phyloP scores from a whole-genome alignment of 805 yeast genomes.

The Lachancea fermentati region DNA sequence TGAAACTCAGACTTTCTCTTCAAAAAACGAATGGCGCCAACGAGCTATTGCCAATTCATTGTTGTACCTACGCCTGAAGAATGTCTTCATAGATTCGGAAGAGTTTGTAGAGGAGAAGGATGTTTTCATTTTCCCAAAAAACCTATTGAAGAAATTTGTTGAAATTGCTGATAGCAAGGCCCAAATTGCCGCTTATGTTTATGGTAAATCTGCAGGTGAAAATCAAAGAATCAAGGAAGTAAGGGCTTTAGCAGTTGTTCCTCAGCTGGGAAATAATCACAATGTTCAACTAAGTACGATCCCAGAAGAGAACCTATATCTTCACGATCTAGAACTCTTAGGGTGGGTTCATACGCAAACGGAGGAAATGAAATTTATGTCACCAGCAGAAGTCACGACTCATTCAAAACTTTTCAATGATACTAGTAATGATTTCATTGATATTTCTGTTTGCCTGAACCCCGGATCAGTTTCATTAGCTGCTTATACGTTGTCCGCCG shows the following conservation, averaged over 20 bases:
- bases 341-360: conserved; percentile 96
- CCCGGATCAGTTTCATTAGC: conserved; percentile 81
- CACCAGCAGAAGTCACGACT: conserved; percentile 65
- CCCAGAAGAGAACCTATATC: conserved; percentile 30
- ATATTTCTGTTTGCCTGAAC: conserved; percentile 63
- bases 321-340: conserved; percentile 63
- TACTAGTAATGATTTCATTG: conserved; percentile 38
- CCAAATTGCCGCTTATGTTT: conserved; percentile 77
- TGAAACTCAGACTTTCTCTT: conserved; percentile 77
- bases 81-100: conserved; percentile 66
- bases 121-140: conserved; percentile 80
- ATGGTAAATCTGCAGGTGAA: conserved; percentile 73
- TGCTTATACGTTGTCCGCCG: conserved; percentile 53
- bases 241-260: conserved; percentile 67
- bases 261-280: conserved; percentile 76
- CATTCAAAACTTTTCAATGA: conserved; percentile 39
- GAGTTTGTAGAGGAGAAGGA: conserved; percentile 51
- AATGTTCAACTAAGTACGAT: conserved; percentile 53
- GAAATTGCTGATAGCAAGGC: conserved; percentile 74
- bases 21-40: conserved; percentile 86
- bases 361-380: conserved; percentile 54
- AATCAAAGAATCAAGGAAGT: conserved; percentile 73
- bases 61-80: conserved; percentile 67
- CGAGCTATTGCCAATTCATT: conserved; percentile 75
- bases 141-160: conserved; percentile 68